Base-by-base conservation (phyloP, 495 filamentous ascomycete species). In the Neurospora sp. region DNA sequence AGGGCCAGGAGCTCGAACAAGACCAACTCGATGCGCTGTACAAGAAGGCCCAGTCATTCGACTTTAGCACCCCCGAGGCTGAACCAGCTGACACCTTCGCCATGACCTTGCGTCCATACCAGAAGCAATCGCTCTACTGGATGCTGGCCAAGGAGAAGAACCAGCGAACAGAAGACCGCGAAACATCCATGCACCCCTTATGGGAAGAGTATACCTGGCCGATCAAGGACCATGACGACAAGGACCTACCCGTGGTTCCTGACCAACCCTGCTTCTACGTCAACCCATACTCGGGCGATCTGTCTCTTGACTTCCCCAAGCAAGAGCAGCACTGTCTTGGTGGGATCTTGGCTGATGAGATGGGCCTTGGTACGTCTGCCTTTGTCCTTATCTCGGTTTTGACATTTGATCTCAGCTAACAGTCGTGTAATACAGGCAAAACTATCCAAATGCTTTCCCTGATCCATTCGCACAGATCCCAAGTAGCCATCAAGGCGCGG, bases 171-270 rank as follows among this genome's bases (percentile, higher is more conserved):
- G 84, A 85, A 18, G 83, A 87, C 38, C 88, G 89, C 70, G 87
- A 89, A 69, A 76, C 80, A 1, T 97, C 94, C 2, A 97, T 99
- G 93, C 94, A 99, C 83, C 96, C 96, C 12, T 81, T 99, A 7
- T 99, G 96, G 96, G 96, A 99, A 83, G 92, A 98, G 81, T 99
- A 98, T 74, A 75, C 77, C 16, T 99, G 94, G 93, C 96, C 96
- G 1, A 84, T 83, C 8, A 94, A 93, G 80, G 96, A 98, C 82
- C 89, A 91, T 42, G 93, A 98, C 72, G 93, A 94, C 74, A 87
- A 92, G 68, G 87, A 91, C 9, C 71, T 97, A 12, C 90, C 91
- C 3, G 74, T 73, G 22, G 85, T 94, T 20, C 81, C 85, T 10
- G 87, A 85, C 18, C 89, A 93, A 73, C 82, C 89, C 20, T 85